Evolutionary conservation across 805 yeast species (phyloP).

Genomic region (Candida insectorum): DNA sequence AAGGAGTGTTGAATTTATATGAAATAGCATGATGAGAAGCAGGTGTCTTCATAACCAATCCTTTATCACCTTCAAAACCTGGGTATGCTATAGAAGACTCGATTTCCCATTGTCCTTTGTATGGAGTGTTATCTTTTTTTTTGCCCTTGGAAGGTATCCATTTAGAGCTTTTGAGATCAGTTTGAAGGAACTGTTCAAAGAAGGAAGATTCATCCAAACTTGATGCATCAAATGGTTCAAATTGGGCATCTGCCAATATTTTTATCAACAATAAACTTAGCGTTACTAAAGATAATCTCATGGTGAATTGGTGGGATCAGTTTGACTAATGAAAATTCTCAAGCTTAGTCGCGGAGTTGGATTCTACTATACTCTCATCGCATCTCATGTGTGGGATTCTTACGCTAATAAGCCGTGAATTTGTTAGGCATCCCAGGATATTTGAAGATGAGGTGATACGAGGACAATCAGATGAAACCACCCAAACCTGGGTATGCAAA

Average conservation of each 20-base stretch:
- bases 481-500: constrained; percentile 5
- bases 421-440: constrained; percentile 5
- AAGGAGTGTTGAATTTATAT: constrained; percentile 51
- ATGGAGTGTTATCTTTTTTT: constrained; percentile 53
- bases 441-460: too few species aligned
- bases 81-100: constrained; percentile 50
- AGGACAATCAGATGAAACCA: not conserved
- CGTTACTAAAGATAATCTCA: not conserved
- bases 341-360: too few species aligned
- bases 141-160: constrained; percentile 55
- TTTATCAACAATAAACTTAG: too few species aligned
- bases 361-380: too few species aligned
- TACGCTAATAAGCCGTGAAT: constrained; percentile 4
- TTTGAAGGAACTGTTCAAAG: constrained; percentile 58
- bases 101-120: constrained; percentile 73
- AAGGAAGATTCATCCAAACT: constrained; percentile 43
- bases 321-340: too few species aligned
- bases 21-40: constrained; percentile 85
- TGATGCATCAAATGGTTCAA: constrained; percentile 25
- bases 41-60: constrained; percentile 69
- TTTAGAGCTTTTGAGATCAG: constrained; percentile 20
- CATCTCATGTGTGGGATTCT: constrained; percentile 15
- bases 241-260: too few species aligned
- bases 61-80: constrained; percentile 65
- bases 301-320: not conserved